Base-by-base conservation (phyloP, 1,139 yeast genomes). In the Pichia sp. region DNA sequence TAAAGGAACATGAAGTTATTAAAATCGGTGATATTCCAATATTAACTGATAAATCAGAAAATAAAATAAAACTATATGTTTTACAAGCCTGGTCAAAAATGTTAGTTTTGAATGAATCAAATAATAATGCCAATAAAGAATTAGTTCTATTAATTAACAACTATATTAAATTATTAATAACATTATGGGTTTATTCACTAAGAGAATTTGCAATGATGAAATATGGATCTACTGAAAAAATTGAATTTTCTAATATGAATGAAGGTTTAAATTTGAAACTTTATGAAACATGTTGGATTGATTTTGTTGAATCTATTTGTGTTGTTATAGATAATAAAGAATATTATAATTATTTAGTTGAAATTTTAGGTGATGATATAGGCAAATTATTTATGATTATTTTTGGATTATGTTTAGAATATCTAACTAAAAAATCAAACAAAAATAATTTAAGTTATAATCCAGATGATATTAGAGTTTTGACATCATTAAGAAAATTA, bases 51-150 rank as follows among this genome's bases (percentile, higher is more conserved):
- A 64, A 72, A 31, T 83, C 90, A 1, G 78, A 78, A 51, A 76
- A 78, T 41, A 77, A 82, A 49, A 73, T 87, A 40, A 81, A 80
- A 51, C 66, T 87, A 23, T 77, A 94, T 0, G 76, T 87, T 35
- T 69, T 92, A 50, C 82, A 87, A 51, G 80, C 96, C 32, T 92
- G 98, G 97, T 96, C 97, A 0, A 76, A 80, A 42, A 66, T 92
- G 42, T 79, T 78, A 46, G 74, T 85, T 30, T 36, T 47, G 10
- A 47, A 40, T 36, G 46, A 50, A 28, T 39, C 49, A 7, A 39
- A 51, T 12, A 56, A 65, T 4, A 67, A 68, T 41, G 23, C 32
- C 2, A 40, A 40, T 40, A 63, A 69, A 30, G 52, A 55, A 4
- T 53, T 73, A n/a, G 52, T 58, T 4, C 48, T 60, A 2, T 73